phyloP scores from a whole-genome alignment of 176 grass and related monocot genomes.

The Juncus effusus region DNA sequence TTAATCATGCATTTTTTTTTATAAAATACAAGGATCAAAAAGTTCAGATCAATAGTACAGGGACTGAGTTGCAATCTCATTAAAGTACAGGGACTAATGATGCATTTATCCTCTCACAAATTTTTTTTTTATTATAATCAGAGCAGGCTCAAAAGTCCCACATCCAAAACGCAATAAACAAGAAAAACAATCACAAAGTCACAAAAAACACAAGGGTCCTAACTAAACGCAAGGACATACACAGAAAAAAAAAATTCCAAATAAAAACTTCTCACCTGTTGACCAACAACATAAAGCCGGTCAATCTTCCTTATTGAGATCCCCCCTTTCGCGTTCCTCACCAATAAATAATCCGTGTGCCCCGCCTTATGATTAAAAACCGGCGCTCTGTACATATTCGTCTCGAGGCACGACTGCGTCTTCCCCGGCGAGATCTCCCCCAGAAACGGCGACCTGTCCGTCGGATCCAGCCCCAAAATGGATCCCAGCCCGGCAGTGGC shows the following conservation, averaged over 20 bases:
- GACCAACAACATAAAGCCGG: constrained; percentile 81
- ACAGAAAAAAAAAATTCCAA: constrained; percentile 2
- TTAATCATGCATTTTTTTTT: too few species aligned
- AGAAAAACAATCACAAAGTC: too few species aligned
- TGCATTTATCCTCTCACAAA: too few species aligned
- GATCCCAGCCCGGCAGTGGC: constrained; percentile 54
- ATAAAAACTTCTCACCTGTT: constrained; percentile 52
- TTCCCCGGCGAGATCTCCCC: constrained; percentile 66
- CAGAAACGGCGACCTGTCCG: constrained; percentile 92
- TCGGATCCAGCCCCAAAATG: constrained; percentile 67
- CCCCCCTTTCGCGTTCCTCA: constrained; percentile 75
- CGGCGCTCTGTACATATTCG: constrained; percentile 90
- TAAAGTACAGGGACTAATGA: too few species aligned
- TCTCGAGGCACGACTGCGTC: constrained; percentile 78
- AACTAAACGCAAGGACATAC: constrained; percentile 4
- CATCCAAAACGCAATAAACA: too few species aligned
- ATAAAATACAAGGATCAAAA: too few species aligned
- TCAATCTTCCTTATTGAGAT: constrained; percentile 85
- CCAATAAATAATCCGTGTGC: constrained; percentile 82
- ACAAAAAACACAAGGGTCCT: not conserved
- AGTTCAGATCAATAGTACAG: too few species aligned
- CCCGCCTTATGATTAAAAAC: constrained; percentile 82
- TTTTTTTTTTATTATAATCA: too few species aligned
- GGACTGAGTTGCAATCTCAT: too few species aligned
- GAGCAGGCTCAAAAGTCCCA: too few species aligned